Evolutionary conservation across 2,329 filamentous ascomycete genomes (phyloP), one percentile per base, ranked within the genome.

Genomic region (Cyclaneusma minus): DNA sequence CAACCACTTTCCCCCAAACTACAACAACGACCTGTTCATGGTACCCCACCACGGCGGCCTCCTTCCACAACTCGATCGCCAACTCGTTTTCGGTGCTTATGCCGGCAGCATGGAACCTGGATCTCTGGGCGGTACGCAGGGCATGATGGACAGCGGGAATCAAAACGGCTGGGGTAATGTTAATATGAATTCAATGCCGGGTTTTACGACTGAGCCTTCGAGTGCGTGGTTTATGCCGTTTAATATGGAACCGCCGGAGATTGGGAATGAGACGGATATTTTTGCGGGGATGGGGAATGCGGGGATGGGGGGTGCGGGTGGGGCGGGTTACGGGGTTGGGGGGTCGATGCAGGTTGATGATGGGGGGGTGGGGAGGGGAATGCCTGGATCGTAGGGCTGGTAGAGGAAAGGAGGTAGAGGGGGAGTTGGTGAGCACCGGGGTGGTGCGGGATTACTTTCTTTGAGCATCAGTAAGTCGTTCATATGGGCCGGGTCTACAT

Each of bases 161-260:
- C 24, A 28, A 6, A 37, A 45, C 29, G 36, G 37, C 16, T 38
- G 44, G 37, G 33, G 29, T 13, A 14, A 17, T 9, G 14, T 19
- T 22, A 35, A 32, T 2, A 41, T 43, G 35, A 21, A 23, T 13
- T n/a, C n/a, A n/a, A n/a, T n/a, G n/a, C 9, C 29, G 8, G 38
- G 37, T 5, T 40, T 38, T 16, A 30, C 35, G 7, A 39, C 31
- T 6, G 64, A 69, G 33, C 54, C 62, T 3, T 64, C 57, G 26
- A 76, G 74, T 27, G 81, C 79, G 4, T 95, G 85, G 81, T 92
- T 91, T 49, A 73, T 92, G 58, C 83, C 85, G 2, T 92, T 93
- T 52, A 91, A 92, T 14, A 71, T 92, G 52, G 80, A 89, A 31
- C 80, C 83, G 12, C 72, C 79, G 0, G 67, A 71, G 30, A 51